Conservation (phyloP, 352 stramenopile genomes). For the Phytophthora meadii region DNA sequence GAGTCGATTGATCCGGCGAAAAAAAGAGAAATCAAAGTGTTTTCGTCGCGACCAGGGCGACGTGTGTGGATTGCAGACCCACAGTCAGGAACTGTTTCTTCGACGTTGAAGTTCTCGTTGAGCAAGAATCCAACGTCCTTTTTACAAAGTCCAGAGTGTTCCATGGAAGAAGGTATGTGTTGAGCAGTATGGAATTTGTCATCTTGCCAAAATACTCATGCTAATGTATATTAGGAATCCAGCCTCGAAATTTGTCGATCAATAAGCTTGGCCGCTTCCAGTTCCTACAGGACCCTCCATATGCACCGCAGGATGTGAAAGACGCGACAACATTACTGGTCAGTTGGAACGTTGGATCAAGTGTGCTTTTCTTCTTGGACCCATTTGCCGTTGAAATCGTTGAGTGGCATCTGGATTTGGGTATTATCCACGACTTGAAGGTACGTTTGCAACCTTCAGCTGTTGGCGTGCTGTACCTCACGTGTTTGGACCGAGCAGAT, state of each 20-base stretch:
- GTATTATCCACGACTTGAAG: conserved; percentile 87
- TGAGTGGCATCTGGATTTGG: conserved; percentile 89
- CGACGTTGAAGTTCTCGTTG: conserved; percentile 87
- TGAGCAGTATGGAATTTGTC: conserved; percentile 6
- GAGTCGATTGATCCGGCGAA: conserved; percentile 67
- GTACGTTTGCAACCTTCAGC: conserved; percentile 28
- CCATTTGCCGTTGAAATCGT: conserved; percentile 85
- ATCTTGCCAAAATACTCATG: neutral
- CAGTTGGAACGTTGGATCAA: conserved; percentile 85
- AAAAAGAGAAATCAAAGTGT: conserved; percentile 75
- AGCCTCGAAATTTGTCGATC: conserved; percentile 77
- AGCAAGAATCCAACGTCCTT: conserved; percentile 70
- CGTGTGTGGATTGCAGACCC: conserved; percentile 86
- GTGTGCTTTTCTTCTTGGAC: conserved; percentile 85
- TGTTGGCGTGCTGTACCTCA: too few relatives aligned
- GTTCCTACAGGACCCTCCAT: conserved; percentile 68
- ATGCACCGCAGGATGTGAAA: conserved; percentile 51
- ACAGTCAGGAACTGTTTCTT: conserved; percentile 77
- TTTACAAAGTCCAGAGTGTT: conserved; percentile 59
- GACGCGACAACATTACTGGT: conserved; percentile 64
- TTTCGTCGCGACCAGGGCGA: conserved; percentile 80
- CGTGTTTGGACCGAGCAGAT: conserved; percentile 43
- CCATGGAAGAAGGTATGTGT: conserved; percentile 59
- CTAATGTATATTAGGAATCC: conserved; percentile 40
- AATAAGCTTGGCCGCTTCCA: conserved; percentile 82